Evolutionary conservation across 1,284 basidiomycete genomes (phyloP).

Genomic region (Cutaneotrichosporon dermatis): DNA sequence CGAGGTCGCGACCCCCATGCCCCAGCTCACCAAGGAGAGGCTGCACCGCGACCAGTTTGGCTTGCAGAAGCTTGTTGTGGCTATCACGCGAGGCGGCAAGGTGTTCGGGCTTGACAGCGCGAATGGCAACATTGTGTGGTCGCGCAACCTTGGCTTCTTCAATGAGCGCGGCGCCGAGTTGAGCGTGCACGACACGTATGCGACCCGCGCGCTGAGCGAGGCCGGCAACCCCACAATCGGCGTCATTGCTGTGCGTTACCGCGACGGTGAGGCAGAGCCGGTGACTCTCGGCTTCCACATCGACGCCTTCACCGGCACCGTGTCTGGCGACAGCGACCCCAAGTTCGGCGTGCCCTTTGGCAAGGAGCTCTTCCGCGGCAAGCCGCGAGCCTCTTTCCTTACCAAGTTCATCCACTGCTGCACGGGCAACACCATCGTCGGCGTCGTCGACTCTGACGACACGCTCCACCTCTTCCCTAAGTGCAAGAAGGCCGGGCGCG

Average conservation of each 20-base stretch:
- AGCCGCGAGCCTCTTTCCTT: conserved; percentile 34
- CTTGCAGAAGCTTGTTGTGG: conserved; percentile 77
- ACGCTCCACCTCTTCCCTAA: conserved; percentile 44
- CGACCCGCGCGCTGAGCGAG: conserved; percentile 36
- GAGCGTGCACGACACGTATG: conserved; percentile 31
- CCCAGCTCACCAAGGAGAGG: conserved; percentile 39
- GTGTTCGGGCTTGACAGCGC: conserved; percentile 76
- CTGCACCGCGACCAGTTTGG: conserved; percentile 75
- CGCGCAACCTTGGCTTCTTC: conserved; percentile 53
- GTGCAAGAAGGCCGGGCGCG: conserved; percentile 42
- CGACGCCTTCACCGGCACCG: conserved; percentile 69
- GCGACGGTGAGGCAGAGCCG: neutral
- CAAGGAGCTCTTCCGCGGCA: conserved; percentile 35
- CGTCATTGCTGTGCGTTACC: conserved; percentile 31
- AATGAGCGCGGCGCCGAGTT: conserved; percentile 33
- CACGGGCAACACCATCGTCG: conserved; percentile 37
- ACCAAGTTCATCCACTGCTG: conserved; percentile 43
- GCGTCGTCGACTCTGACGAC: conserved; percentile 32
- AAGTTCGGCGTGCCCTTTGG: conserved; percentile 28
- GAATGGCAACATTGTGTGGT: conserved; percentile 73
- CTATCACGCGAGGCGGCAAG: conserved; percentile 69
- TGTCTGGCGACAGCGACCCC: conserved; percentile 25
- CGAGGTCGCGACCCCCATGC: conserved; percentile 51
- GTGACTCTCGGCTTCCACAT: conserved; percentile 69
- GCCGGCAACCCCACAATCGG: conserved; percentile 37